Evolutionary conservation across 768 basidiomycete species (phyloP).

Genomic region (Mycena capillaripes): DNA sequence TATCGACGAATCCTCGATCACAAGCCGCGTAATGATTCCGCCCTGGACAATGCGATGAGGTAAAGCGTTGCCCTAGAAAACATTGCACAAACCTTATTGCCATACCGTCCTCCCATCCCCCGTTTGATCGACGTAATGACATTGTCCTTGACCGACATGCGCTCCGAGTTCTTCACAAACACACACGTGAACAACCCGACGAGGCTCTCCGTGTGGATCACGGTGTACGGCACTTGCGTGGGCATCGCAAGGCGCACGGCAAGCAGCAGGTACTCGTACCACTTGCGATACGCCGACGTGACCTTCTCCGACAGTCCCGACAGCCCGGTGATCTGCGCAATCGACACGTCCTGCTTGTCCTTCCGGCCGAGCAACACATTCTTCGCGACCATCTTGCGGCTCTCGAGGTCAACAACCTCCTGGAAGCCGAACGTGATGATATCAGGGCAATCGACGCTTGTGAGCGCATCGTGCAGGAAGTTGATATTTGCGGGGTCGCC

Average conservation of each 20-base stretch:
- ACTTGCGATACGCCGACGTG: constrained; percentile 87
- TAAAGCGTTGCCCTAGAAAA: constrained; percentile 1
- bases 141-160: constrained; percentile 70
- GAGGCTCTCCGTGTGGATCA: constrained; percentile 87
- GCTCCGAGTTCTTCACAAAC: constrained; percentile 81
- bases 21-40: constrained; percentile 89
- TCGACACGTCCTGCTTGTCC: constrained; percentile 68
- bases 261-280: constrained; percentile 84
- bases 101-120: constrained; percentile 93
- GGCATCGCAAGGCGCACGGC: constrained; percentile 85
- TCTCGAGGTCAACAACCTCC: constrained; percentile 96
- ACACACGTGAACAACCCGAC: constrained; percentile 88
- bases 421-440: constrained; percentile 96
- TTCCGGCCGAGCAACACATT: constrained; percentile 87
- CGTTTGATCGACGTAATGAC: constrained; percentile 89
- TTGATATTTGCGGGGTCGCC: constrained; percentile 78
- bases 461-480: constrained; percentile 85
- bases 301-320: constrained; percentile 83
- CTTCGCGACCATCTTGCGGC: constrained; percentile 92
- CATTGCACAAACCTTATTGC: constrained; percentile 83
- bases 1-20: constrained; percentile 92
- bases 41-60: constrained; percentile 63
- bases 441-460: constrained; percentile 82
- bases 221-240: constrained; percentile 80
- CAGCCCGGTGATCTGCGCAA: constrained; percentile 48